Evolutionary conservation across 768 basidiomycete species (phyloP), one percentile per base, ranked within the genome.

Genomic region (Suillus variegatus): DNA sequence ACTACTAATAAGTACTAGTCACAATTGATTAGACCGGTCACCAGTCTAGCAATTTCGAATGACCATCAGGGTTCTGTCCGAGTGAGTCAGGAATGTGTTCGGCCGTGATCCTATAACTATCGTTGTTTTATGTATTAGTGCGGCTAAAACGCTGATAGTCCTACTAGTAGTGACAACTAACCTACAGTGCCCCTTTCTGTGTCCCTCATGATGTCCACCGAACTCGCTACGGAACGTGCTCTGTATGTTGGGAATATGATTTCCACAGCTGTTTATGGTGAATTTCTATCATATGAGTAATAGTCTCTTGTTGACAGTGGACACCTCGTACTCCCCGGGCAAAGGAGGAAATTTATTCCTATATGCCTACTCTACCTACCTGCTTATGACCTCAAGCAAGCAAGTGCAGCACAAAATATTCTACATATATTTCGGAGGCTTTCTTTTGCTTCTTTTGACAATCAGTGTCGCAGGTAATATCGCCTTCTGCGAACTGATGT

Each of bases 401-500:
- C 22, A 14, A 16, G 6, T 25, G 13, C 25, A 16, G 49, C 49
- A 14, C 25, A 28, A 6, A 7, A 6, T 8, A 28, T 51, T 51
- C 14, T 51, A 51, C 14, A 28, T 1, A 16, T 25, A 3, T 16
- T 51, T 16, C 4, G 49, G 49, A 25, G 49, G 49, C 25, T 3
- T 61, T 61, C 22, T 73, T 58, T 65, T 75, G 3, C 18, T 71
- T 18, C 66, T 76, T 5, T 70, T 71, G 69, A 73, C 75, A 7
- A 60, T 73, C n/a, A 68, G 68, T 40, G 61, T 66, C 28, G 65
- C 70, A 32, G 68, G 68, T 46, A 68, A 76, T 46, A 65, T 68
- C n/a, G 55, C 71, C 10, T 70, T 71, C 20, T 68, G 70, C 7
- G 66, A 75, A 58, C 63, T 72, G 43, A 72, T 74, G 62, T 78